Evolutionary conservation across 139 green algal species (phyloP).

Genomic region (Tetradesmus lagerheimii): DNA sequence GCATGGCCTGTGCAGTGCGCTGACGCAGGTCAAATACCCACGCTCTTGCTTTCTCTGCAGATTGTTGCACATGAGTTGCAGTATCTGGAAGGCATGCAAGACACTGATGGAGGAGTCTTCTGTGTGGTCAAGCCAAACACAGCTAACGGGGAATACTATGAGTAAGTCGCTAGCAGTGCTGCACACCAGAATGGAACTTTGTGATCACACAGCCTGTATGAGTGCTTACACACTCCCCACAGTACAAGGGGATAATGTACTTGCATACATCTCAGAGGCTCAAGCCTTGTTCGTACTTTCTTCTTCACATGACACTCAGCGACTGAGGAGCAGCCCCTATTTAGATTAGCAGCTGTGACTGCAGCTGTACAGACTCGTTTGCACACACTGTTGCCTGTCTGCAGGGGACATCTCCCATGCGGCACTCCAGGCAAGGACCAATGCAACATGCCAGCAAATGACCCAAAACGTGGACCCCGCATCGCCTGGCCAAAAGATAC

Average conservation of each 20-base stretch:
- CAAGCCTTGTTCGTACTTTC: no score
- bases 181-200: no score
- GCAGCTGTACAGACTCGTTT: no score
- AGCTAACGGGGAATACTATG: constrained; percentile 40
- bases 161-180: no score
- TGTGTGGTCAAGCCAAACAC: constrained; percentile 49
- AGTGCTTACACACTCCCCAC: no score
- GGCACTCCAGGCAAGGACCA: constrained; percentile 3
- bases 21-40: background rate
- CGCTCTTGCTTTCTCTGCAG: background rate
- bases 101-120: constrained; percentile 43
- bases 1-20: background rate
- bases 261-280: no score
- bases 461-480: constrained; percentile 22
- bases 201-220: no score
- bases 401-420: constrained; percentile 29
- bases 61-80: constrained; percentile 20
- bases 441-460: constrained; percentile 28
- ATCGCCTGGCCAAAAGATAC: constrained; percentile 51
- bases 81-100: constrained; percentile 45
- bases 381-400: no score
- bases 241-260: no score
- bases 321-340: no score
- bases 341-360: no score
- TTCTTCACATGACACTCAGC: no score